phyloP scores from a whole-genome alignment of 257 asterid species.

The Scutellaria minor region DNA sequence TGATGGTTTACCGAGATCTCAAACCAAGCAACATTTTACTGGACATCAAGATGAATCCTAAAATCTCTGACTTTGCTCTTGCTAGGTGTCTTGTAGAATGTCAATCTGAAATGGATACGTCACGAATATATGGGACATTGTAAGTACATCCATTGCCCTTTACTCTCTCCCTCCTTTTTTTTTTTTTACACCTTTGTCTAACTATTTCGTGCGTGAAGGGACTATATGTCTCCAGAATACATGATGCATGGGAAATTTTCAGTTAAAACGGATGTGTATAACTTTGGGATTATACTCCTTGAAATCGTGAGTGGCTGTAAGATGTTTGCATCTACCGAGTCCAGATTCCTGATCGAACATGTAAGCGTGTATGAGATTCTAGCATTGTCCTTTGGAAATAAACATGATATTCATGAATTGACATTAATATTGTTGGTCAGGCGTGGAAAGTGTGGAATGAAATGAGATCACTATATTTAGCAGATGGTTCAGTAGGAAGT shows the following conservation, averaged over 20 bases:
- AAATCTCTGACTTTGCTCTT: neutral
- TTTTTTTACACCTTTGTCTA: neutral
- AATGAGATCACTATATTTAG: too few relatives aligned
- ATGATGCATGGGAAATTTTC: neutral
- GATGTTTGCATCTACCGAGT: neutral
- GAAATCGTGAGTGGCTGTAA: slow-evolving; percentile 15
- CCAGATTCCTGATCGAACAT: neutral
- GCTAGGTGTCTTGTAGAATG: neutral
- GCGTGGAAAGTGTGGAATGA: too few relatives aligned
- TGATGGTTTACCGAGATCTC: neutral
- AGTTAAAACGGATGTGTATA: slow-evolving; percentile 2
- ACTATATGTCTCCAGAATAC: neutral
- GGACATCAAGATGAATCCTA: neutral
- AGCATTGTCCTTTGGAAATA: too few relatives aligned
- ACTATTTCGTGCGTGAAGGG: neutral
- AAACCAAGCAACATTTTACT: neutral
- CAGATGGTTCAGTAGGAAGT: neutral
- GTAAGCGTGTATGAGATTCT: neutral
- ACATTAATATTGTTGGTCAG: too few relatives aligned
- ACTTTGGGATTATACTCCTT: slow-evolving; percentile 12
- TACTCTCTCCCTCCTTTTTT: neutral
- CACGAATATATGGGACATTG: neutral
- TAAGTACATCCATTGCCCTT: neutral
- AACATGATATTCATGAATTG: too few relatives aligned
- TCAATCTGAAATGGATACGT: neutral